A percentile compares a stretch with the other conserved stretches of the same genome.
These are phyloP conservation scores for Schoenoplectus tabernaemontani DNA, from an alignment of 202 grass and related monocot genomes.

Conservation along the genomic window DNA sequence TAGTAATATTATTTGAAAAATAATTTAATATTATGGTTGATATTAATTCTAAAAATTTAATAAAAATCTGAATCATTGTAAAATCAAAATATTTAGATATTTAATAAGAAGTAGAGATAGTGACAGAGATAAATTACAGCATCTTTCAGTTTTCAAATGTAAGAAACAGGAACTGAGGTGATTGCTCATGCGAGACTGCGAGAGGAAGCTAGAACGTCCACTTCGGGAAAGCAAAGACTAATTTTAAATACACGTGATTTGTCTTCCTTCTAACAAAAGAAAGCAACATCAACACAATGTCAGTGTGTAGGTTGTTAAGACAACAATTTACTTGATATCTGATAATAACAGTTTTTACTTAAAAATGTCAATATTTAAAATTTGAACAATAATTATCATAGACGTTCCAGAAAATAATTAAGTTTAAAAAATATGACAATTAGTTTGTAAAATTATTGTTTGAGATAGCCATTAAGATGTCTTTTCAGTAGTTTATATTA, in stretches of 20 bases:
- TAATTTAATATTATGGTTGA: too few relatives aligned
- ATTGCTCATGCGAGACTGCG: conserved; percentile 5
- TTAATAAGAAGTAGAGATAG: too few relatives aligned
- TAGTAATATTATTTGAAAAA: too few relatives aligned
- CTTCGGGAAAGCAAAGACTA: background rate
- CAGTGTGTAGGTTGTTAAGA: background rate
- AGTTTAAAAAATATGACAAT: background rate
- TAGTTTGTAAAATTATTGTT: background rate
- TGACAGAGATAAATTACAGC: too few relatives aligned
- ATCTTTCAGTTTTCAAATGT: too few relatives aligned
- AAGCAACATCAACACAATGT: background rate
- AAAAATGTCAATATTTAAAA: background rate
- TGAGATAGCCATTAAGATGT: background rate
- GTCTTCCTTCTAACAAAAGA: background rate
- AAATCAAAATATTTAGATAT: too few relatives aligned
- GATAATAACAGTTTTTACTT: background rate
- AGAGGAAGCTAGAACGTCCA: conserved; percentile 14
- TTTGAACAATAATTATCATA: background rate
- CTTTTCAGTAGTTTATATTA: background rate
- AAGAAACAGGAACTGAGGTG: background rate
- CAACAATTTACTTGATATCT: background rate
- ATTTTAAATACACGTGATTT: background rate
- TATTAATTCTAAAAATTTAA: too few relatives aligned
- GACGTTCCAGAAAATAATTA: background rate
- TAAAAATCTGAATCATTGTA: too few relatives aligned